Conservation (phyloP, 495 filamentous ascomycete genomes). For the Daldinia grandis region DNA sequence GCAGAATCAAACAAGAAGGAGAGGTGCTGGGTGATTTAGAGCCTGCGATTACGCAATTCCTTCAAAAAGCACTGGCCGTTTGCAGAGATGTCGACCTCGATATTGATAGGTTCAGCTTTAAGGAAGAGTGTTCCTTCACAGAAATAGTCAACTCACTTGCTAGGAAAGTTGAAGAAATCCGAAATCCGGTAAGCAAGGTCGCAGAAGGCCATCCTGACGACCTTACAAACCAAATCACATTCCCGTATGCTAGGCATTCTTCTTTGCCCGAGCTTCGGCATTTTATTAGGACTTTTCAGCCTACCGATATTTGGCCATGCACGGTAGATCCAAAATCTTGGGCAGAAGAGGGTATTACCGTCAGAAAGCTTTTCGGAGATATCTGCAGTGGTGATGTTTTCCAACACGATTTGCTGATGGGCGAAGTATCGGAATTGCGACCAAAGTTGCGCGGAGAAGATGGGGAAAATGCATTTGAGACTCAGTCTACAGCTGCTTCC, state of each 20-base stretch:
- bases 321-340: slow-evolving; percentile 73
- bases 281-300: slow-evolving; percentile 72
- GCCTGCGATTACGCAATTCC: slow-evolving; percentile 37
- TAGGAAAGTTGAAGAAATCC: slow-evolving; percentile 40
- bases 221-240: slow-evolving; percentile 61
- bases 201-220: neutral
- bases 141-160: slow-evolving; percentile 43
- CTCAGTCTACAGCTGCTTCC: neutral
- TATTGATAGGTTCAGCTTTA: slow-evolving; percentile 36
- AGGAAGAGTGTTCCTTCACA: slow-evolving; percentile 39
- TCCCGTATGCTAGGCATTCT: slow-evolving; percentile 92
- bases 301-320: slow-evolving; percentile 84
- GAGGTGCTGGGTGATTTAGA: slow-evolving; percentile 37
- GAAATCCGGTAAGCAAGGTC: slow-evolving; percentile 16
- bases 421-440: neutral
- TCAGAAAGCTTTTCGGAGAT: slow-evolving; percentile 74
- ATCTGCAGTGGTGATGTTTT: slow-evolving; percentile 69
- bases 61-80: slow-evolving; percentile 37
- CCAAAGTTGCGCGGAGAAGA: neutral
- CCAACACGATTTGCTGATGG: slow-evolving; percentile 72
- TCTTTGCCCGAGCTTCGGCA: slow-evolving; percentile 82
- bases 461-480: neutral
- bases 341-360: slow-evolving; percentile 65
- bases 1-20: slow-evolving; percentile 34
- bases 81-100: slow-evolving; percentile 50